Percentiles rank a stretch among this genome's conserved stretches.
Conservation (phyloP, 352 stramenopile species). For the Phytophthora constricta region DNA sequence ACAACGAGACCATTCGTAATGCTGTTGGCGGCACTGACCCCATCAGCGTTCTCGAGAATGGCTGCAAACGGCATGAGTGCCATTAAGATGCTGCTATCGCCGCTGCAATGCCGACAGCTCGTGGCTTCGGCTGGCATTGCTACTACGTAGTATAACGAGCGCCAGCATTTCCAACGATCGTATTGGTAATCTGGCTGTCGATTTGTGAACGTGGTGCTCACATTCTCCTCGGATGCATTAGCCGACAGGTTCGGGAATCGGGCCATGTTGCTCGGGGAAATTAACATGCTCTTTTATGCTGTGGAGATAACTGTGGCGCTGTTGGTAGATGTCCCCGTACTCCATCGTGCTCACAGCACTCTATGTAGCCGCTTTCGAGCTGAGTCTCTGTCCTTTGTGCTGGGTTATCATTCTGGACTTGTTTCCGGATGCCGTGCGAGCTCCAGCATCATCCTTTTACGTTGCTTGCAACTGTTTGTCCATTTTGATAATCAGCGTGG, state of each 20-base stretch:
- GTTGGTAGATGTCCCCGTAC: conserved; percentile 12
- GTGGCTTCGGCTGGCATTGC: conserved; percentile 17
- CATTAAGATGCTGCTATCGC: conserved; percentile 22
- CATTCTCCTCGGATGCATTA: conserved; percentile 29
- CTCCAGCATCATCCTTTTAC: not conserved
- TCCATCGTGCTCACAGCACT: conserved; percentile 36
- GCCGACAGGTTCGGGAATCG: conserved; percentile 53
- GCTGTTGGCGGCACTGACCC: conserved; percentile 80
- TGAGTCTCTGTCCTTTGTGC: not conserved
- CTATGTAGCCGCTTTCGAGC: conserved; percentile 34
- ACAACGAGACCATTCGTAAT: conserved; percentile 85
- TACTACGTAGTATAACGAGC: conserved; percentile 24
- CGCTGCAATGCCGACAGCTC: conserved; percentile 12
- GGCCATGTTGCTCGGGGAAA: conserved; percentile 44
- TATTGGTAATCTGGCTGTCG: conserved; percentile 26
- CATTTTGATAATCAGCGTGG: conserved; percentile 20
- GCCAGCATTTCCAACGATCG: conserved; percentile 33
- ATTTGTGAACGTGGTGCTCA: conserved; percentile 36
- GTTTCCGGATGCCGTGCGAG: not conserved
- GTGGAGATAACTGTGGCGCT: conserved; percentile 36
- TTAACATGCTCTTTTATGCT: conserved; percentile 27
- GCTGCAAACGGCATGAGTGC: conserved; percentile 57
- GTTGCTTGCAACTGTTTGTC: conserved; percentile 9
- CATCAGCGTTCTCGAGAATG: conserved; percentile 75
- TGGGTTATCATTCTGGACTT: not conserved